These are phyloP conservation scores for Tylopilus balloui DNA, from an alignment of 768 basidiomycete species.

Conservation along the genomic window DNA sequence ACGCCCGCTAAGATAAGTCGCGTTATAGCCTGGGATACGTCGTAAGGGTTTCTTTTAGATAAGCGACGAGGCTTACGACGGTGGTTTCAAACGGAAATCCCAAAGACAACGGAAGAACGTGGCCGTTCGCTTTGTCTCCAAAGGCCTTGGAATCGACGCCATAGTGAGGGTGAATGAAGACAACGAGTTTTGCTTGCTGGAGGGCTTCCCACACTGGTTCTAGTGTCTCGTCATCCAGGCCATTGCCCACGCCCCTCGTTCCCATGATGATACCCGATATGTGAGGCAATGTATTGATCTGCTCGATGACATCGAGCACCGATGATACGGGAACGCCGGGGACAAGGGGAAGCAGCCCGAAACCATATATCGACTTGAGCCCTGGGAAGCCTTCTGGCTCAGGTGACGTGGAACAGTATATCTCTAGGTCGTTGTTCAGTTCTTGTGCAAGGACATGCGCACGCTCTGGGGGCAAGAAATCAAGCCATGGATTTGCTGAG, in stretches of 20 bases:
- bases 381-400: slow-evolving; percentile 26
- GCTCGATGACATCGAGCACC: slow-evolving; percentile 60
- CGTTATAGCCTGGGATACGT: slow-evolving; percentile 52
- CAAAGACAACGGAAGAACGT: slow-evolving; percentile 80
- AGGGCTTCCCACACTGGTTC: slow-evolving; percentile 83
- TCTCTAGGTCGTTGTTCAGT: slow-evolving; percentile 73
- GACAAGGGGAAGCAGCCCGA: slow-evolving; percentile 82
- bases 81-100: slow-evolving; percentile 93
- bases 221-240: slow-evolving; percentile 73
- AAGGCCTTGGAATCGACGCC: slow-evolving; percentile 71
- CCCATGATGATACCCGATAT: slow-evolving; percentile 80
- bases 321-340: slow-evolving; percentile 51
- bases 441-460: slow-evolving; percentile 64
- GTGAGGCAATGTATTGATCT: slow-evolving; percentile 61
- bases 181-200: slow-evolving; percentile 60
- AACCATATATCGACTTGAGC: slow-evolving; percentile 72
- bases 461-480: slow-evolving; percentile 69
- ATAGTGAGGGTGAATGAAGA: slow-evolving; percentile 87
- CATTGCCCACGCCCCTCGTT: slow-evolving; percentile 69
- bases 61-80: slow-evolving; percentile 46
- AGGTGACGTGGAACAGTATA: slow-evolving; percentile 70
- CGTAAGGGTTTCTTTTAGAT: slow-evolving; percentile 6
- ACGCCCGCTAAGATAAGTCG: slow-evolving; percentile 78
- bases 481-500: slow-evolving; percentile 89
- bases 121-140: slow-evolving; percentile 77